Percentiles rank a stretch among this genome's conserved stretches.
Conservation (phyloP, 768 basidiomycete species). For the Tubosaeta brunneosetosa region DNA sequence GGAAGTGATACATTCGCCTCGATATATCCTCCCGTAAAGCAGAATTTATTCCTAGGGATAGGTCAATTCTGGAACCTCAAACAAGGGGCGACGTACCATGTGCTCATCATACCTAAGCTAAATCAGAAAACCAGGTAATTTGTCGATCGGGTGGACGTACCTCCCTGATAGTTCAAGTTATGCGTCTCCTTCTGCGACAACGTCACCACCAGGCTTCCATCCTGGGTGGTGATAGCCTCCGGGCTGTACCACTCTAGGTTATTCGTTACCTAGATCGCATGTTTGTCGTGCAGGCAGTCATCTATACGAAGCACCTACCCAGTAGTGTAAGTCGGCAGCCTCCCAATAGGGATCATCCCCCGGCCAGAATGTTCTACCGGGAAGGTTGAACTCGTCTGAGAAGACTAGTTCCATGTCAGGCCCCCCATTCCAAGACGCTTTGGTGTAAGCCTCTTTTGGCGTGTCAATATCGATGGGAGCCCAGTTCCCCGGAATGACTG, state of each 20-base stretch:
- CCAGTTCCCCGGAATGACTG: slow-evolving; percentile 51
- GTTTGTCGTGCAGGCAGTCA: slow-evolving; percentile 27
- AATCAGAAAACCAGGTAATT: slow-evolving; percentile 25
- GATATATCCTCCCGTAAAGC: slow-evolving; percentile 80
- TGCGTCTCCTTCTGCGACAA: slow-evolving; percentile 44
- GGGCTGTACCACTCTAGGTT: slow-evolving; percentile 61
- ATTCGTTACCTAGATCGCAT: slow-evolving; percentile 32
- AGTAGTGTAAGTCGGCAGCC: slow-evolving; percentile 43
- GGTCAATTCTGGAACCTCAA: slow-evolving; percentile 5
- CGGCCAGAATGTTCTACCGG: slow-evolving; percentile 73
- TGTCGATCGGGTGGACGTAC: slow-evolving; percentile 21
- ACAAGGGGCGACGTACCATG: slow-evolving; percentile 27
- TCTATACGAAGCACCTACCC: slow-evolving; percentile 28
- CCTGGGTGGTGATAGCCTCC: slow-evolving; percentile 43
- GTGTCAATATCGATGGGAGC: slow-evolving; percentile 58
- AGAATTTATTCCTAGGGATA: slow-evolving; percentile 75
- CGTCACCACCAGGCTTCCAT: slow-evolving; percentile 49
- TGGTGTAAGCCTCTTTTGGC: slow-evolving; percentile 50
- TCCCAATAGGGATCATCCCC: slow-evolving; percentile 88
- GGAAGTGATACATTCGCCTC: slow-evolving; percentile 62
- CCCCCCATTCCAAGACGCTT: slow-evolving; percentile 57
- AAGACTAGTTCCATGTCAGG: slow-evolving; percentile 57
- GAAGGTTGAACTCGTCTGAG: slow-evolving; percentile 76
- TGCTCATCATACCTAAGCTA: slow-evolving; percentile 46
- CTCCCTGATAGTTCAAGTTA: slow-evolving; percentile 42